phyloP scores from a whole-genome alignment of 2,329 filamentous ascomycete genomes.

The Bipolaris oryzae region DNA sequence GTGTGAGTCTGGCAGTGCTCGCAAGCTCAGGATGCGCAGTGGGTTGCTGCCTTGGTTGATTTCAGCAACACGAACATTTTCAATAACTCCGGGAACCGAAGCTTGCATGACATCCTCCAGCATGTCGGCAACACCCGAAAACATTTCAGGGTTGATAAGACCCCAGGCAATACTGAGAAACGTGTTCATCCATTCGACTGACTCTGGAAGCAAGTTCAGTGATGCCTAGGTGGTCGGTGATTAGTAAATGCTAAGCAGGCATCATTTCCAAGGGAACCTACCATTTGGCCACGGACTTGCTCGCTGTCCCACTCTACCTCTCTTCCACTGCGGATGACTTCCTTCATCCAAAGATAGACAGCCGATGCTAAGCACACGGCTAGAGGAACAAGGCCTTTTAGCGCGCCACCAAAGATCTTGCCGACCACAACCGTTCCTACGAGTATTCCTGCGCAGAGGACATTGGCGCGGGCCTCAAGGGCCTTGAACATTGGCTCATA shows the following conservation, averaged over 20 bases:
- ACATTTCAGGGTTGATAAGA: conserved; percentile 93
- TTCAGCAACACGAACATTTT: conserved; percentile 92
- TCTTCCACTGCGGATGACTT: conserved; percentile 79
- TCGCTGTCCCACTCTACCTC: conserved; percentile 90
- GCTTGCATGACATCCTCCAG: conserved; percentile 97
- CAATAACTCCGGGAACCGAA: conserved; percentile 86
- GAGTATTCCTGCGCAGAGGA: conserved; percentile 73
- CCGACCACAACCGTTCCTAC: conserved; percentile 77
- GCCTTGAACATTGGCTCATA: conserved; percentile 85
- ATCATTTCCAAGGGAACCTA: conserved; percentile 40
- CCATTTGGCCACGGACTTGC: conserved; percentile 79
- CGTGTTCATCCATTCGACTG: conserved; percentile 92
- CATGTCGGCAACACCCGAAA: conserved; percentile 87
- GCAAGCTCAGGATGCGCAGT: conserved; percentile 82
- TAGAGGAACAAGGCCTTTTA: conserved; percentile 78
- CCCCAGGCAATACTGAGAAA: conserved; percentile 85
- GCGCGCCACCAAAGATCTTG: conserved; percentile 76
- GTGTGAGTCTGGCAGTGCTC: conserved; percentile 81
- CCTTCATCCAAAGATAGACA: conserved; percentile 88
- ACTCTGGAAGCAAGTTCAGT: conserved; percentile 88
- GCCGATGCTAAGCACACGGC: conserved; percentile 74
- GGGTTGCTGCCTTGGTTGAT: conserved; percentile 94
- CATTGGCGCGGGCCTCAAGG: conserved; percentile 75
- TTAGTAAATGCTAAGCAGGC: neutral
- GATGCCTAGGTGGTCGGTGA: conserved; percentile 62